Percentiles rank a stretch among this genome's conserved stretches.
These are phyloP conservation scores for Talaromyces sp. DNA, from an alignment of 2,329 filamentous ascomycete genomes.

Conservation along the genomic window DNA sequence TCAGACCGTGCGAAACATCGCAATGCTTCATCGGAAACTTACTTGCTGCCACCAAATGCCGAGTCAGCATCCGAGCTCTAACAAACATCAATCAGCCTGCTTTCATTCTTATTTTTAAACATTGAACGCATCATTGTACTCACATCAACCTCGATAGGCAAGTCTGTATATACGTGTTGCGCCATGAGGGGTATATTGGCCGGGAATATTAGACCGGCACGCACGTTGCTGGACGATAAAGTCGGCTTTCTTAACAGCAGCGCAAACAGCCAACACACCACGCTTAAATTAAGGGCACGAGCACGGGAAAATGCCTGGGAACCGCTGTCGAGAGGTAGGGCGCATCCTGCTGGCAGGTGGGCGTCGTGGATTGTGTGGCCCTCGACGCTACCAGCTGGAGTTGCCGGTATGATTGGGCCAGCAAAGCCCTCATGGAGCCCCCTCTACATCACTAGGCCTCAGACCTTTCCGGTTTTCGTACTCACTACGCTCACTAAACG, in stretches of 20 bases:
- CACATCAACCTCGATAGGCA: conserved; percentile 8
- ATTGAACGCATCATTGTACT: background rate
- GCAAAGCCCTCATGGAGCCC: background rate
- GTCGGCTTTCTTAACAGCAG: background rate
- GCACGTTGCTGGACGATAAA: background rate
- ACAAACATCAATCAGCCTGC: background rate
- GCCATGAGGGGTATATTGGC: conserved; percentile 2
- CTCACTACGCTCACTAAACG: no score
- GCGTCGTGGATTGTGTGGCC: background rate
- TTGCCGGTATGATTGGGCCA: background rate
- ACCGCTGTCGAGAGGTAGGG: no score
- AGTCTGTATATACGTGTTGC: conserved; percentile 2
- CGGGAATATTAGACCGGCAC: background rate
- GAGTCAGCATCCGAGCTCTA: conserved; percentile 1
- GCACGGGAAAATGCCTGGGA: no score
- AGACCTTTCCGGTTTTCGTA: no score
- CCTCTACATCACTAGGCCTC: no score
- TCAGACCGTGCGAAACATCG: background rate
- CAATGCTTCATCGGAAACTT: background rate
- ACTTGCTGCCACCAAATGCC: background rate
- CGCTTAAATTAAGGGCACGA: background rate
- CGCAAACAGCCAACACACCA: background rate
- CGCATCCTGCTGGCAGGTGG: no score
- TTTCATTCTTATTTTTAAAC: background rate
- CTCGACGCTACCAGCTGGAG: background rate